Percentiles rank a stretch among this genome's conserved stretches.
phyloP scores from a whole-genome alignment of 257 asterid genomes.

The Avicennia marina region DNA sequence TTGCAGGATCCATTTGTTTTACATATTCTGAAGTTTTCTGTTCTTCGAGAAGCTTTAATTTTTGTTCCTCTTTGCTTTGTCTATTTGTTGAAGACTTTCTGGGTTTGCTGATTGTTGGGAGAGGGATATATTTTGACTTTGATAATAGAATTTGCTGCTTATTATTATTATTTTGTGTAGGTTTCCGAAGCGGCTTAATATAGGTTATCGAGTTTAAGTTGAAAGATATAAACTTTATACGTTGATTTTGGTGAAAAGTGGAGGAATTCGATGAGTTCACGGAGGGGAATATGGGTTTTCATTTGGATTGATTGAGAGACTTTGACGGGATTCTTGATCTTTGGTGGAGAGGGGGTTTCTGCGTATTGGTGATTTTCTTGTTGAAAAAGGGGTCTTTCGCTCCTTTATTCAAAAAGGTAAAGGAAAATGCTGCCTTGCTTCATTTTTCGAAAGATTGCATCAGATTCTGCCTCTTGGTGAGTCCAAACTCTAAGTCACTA shows the following conservation, averaged over 20 bases:
- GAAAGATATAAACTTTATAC: slow-evolving; percentile 29
- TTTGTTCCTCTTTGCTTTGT: neutral
- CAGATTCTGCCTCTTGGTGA: slow-evolving; percentile 14
- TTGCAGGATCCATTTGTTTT: neutral
- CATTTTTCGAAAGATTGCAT: neutral
- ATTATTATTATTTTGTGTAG: slow-evolving; percentile 13
- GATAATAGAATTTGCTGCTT: slow-evolving; percentile 12
- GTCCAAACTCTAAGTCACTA: neutral
- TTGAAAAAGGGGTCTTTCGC: neutral
- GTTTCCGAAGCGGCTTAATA: slow-evolving; percentile 27
- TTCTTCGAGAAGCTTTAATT: neutral
- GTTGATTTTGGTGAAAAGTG: slow-evolving; percentile 26
- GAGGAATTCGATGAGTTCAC: slow-evolving; percentile 14
- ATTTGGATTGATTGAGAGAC: slow-evolving; percentile 3
- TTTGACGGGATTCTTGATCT: slow-evolving; percentile 15
- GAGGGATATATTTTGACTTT: neutral
- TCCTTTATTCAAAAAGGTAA: neutral
- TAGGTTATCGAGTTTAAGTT: slow-evolving; percentile 28
- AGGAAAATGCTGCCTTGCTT: slow-evolving; percentile 5
- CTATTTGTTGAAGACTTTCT: neutral
- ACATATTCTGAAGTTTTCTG: neutral
- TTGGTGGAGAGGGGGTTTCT: slow-evolving; percentile 14
- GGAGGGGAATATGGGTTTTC: slow-evolving; percentile 17
- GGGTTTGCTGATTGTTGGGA: neutral
- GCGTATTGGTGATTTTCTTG: slow-evolving; percentile 8